Percentiles rank a stretch among this genome's conserved stretches.
Evolutionary conservation across 1,139 yeast species (phyloP).

Genomic region (Maudiozyma humilis): DNA sequence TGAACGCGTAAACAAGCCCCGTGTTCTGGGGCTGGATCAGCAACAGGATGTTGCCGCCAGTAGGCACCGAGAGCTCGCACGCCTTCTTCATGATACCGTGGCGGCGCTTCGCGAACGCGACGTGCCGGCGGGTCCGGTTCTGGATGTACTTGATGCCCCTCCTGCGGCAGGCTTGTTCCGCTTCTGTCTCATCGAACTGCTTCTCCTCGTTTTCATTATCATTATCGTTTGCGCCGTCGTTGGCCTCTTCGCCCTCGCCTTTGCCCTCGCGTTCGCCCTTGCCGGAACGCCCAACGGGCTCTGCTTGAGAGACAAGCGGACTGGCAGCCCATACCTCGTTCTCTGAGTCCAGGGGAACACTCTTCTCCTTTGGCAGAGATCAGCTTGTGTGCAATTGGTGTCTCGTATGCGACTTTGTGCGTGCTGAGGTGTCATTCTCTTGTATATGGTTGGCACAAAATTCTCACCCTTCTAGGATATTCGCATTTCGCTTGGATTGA

Average conservation of each 20-base stretch:
- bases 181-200: slow-evolving; percentile 4
- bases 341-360: no score
- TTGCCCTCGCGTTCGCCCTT: no score
- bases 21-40: slow-evolving; percentile 86
- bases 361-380: no score
- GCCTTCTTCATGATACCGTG: slow-evolving; percentile 99
- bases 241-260: background rate
- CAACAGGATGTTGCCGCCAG: slow-evolving; percentile 91
- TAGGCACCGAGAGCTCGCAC: slow-evolving; percentile 88
- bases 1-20: slow-evolving; percentile 95
- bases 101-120: slow-evolving; percentile 92
- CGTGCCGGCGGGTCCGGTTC: slow-evolving; percentile 94
- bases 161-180: slow-evolving; percentile 52
- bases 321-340: no score
- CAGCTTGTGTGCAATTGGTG: no score
- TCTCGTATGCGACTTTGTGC: no score
- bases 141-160: slow-evolving; percentile 93
- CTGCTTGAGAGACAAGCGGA: no score
- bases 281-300: no score
- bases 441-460: no score
- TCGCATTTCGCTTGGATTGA: no score
- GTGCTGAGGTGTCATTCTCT: no score
- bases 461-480: no score
- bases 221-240: background rate
- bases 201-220: background rate